Evolutionary conservation across 176 grass and related monocot genomes (phyloP), one percentile per base, ranked within the genome.

Genomic region (Paspalum notatum): DNA sequence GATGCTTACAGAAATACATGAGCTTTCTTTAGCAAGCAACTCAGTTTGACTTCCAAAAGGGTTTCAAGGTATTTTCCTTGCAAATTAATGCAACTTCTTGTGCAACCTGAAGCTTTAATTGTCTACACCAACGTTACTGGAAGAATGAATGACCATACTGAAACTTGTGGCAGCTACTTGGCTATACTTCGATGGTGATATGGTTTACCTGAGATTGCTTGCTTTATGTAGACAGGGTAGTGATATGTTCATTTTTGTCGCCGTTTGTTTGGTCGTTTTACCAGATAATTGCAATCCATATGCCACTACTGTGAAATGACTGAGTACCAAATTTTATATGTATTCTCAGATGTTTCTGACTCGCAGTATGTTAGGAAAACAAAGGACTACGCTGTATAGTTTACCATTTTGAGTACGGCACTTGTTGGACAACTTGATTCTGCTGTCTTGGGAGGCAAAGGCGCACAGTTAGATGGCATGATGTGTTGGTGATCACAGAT

Each of bases 1-100:
- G 94, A 91, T 97, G 94, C 76, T 97, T 68, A 97, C 87, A 18
- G 94, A 97, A 88, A 84, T 97, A 75, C 91, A 97, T 11, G 94
- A 97, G 74, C 84, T 97, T 53, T 97, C 94, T 82, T 70, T 97
- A 32, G 81, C 86, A 20, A 89, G 83, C 69, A 75, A 55, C 42
- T 53, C 71, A 44, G 83, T 74, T 87, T 93, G 83, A 91, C 32
- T 60, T 80, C 40, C 37, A 40, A 64, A 49, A 39, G 5, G 69
- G 50, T 80, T 70, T 20, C 17, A 17, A 44, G 32, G 25, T 51
- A 51, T 8, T 62, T 75, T 80, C 46, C 45, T 63, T 75, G 37
- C 62, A 16, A 80, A 62, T 16, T 53, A 71, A 47, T 61, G 53
- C 4, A 51, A 27, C 12, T 66, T 42, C 15, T 82, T 47, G 56